Base-by-base conservation (phyloP, 2,329 filamentous ascomycete genomes). In the Fusarium verrucosum region DNA sequence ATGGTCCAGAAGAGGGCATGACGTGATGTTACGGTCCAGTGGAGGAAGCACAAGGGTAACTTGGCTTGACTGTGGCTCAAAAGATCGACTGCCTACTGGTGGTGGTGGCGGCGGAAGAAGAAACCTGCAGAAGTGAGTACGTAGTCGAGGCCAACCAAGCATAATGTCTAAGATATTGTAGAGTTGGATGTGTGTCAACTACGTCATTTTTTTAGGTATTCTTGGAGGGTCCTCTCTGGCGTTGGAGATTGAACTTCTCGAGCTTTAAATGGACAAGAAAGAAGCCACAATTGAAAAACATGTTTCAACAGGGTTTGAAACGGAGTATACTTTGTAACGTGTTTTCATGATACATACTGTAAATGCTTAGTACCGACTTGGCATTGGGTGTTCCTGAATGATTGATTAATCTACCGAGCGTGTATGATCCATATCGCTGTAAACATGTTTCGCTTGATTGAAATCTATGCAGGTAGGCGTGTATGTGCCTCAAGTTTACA, bases 161-260 rank as follows among this genome's bases (percentile, higher is more conserved):
- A n/a, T n/a, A n/a, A n/a, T n/a, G n/a, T n/a, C n/a, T n/a, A n/a
- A n/a, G n/a, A n/a, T n/a, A n/a, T n/a, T n/a, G n/a, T 32, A 30
- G n/a, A 23, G 22, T 44, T 30, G 19, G 23, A 46, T 37, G 19
- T 37, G 19, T 13, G 23, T 45, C 42, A n/a, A 36, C 46, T 52
- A 62, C 62, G 62, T 65, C 62, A 65, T 65, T 8, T 37, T 49
- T 52, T 23, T n/a, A n/a, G n/a, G n/a, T n/a, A 50, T 41, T 14
- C 32, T 35, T 22, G 16, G 22, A 44, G 23, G 19, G 37, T 10
- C 16, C 28, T 32, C 22, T 30, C 28, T 25, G 32, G 22, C 20
- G 36, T 35, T 44, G 44, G 36, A 44, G 14, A 26, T 14, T 17
- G 9, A 36, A 26, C 44, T 43, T 52, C 25, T 43, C 23, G 14